Evolutionary conservation across 768 basidiomycete species (phyloP), one percentile per base, ranked within the genome.

Genomic region (Boletus rufocinnamomeus): DNA sequence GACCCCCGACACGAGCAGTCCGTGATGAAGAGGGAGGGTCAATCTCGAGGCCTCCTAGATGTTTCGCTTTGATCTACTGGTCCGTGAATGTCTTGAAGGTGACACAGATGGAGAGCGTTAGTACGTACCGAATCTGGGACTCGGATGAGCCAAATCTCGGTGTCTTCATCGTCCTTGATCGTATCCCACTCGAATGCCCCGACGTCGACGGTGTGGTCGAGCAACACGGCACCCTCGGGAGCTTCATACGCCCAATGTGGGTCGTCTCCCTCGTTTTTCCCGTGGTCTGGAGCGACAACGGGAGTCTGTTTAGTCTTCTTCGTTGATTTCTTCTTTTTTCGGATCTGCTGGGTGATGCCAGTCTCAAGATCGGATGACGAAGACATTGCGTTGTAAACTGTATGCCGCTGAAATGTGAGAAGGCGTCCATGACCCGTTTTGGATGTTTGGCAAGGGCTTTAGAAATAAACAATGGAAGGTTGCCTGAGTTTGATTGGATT

Each of bases 91-190:
- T 23, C 28, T n/a, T 27, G 19, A 43, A n/a, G 13, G 23, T 5
- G 6, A 17, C 8, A 30, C 34, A 19, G 38, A 37, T 14, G 30
- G n/a, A 23, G 50, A 25, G 37, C 21, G 45, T 25, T n/a, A 28
- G 23, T 16, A 76, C 87, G 58, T 67, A 91, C 89, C 40, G 79
- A 79, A 14, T 86, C 83, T 25, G 89, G 89, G 17, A 84, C 81
- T 13, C 89, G 82, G 37, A 91, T 80, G 14, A 90, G 72, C 83
- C 88, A 91, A 10, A 92, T 63, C 63, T 92, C 89, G 11, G 83
- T 64, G 58, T 90, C 82, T 0, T 76, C 70, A 28, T 86, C 79
- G 50, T 81, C 72, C 13, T 82, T 77, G 6, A 92, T 59, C 7
- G 75, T 72, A 57, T 87, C 86, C 88, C 88, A 91, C 63, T 90